Percentiles rank a stretch among this genome's conserved stretches.
Conservation (phyloP, 371 early-diverging fungal genomes). For the Rhizomucor miehei region DNA sequence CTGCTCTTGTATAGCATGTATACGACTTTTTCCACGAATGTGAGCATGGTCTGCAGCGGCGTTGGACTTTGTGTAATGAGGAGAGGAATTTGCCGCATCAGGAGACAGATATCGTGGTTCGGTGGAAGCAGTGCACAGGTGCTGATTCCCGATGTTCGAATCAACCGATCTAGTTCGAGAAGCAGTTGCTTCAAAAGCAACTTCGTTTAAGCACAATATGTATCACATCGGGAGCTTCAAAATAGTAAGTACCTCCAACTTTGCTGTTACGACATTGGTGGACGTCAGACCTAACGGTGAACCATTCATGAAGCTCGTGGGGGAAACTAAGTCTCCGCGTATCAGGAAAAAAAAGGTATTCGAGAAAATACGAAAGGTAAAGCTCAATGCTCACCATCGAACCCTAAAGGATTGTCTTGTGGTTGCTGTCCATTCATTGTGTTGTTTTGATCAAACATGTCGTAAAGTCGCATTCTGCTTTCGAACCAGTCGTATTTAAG, state of each 20-base stretch:
- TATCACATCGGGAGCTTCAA: background rate
- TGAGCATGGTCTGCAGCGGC: conserved; percentile 70
- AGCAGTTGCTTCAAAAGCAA: conserved; percentile 49
- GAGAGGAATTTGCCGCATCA: conserved; percentile 71
- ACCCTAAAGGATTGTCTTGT: background rate
- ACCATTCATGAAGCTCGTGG: no score
- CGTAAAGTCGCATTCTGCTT: conserved; percentile 4
- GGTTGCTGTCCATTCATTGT: conserved; percentile 5
- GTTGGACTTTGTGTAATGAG: conserved; percentile 64
- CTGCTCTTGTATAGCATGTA: conserved; percentile 76
- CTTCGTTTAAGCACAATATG: background rate
- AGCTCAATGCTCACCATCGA: background rate
- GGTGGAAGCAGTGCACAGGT: conserved; percentile 69
- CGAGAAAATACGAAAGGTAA: background rate
- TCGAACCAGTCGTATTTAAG: no score
- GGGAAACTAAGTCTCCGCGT: no score
- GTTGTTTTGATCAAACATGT: conserved; percentile 13
- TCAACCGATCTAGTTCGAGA: conserved; percentile 75
- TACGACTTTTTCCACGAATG: conserved; percentile 83
- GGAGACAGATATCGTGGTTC: conserved; percentile 75
- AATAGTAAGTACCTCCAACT: background rate
- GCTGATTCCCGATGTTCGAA: conserved; percentile 54
- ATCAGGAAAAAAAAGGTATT: background rate
- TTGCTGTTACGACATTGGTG: background rate
- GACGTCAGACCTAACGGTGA: background rate